Evolutionary conservation across 1,139 yeast species (phyloP), one percentile per base, ranked within the genome.

Genomic region (Zygoascus meyerae): DNA sequence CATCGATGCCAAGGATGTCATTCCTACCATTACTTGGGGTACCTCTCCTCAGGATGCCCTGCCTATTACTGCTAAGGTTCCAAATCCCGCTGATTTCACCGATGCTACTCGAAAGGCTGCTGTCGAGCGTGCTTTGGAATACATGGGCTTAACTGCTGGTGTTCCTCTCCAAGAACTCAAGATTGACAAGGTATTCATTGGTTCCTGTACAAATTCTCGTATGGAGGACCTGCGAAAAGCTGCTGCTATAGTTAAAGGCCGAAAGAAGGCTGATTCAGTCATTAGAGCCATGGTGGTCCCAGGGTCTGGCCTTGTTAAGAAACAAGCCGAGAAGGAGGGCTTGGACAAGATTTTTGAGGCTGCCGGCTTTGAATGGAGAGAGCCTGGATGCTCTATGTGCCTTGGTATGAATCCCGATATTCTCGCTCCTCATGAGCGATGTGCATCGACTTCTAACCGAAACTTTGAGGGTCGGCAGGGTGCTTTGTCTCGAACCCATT

Each of bases 391-490:
- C 71, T 90, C 97, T 44, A 92, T 92, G 98, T 92, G 98, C 72
- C 78, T 92, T 51, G 98, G 98, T 69, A 92, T 92, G 98, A 92
- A 92, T 71, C 97, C 97, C 36, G 98, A 92, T 72, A 90, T 92
- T 60, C 78, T 92, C 62, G 80, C 83, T 52, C 97, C 97, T 40
- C 79, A 85, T 64, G 98, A 92, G 70, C 82, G 98, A 71, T 92
- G 98, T 73, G 98, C 98, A 5, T 90, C 97, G 17, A 92, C 98
- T 29, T 90, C 97, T 28, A 92, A 92, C 75, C 85, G 98, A 77
- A 92, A 92, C 73, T 92, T 92, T 66, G 97, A 92, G 70, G 98
- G 98, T 60, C 92, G 98, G 71, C 98, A 92, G 74, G 98, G 98
- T 71, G 95, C 96, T 45, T 72, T 71, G 51, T 87, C 96, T n/a